Base-by-base conservation (phyloP, 1,284 basidiomycete species). In the Ceratobasidium papillatum region DNA sequence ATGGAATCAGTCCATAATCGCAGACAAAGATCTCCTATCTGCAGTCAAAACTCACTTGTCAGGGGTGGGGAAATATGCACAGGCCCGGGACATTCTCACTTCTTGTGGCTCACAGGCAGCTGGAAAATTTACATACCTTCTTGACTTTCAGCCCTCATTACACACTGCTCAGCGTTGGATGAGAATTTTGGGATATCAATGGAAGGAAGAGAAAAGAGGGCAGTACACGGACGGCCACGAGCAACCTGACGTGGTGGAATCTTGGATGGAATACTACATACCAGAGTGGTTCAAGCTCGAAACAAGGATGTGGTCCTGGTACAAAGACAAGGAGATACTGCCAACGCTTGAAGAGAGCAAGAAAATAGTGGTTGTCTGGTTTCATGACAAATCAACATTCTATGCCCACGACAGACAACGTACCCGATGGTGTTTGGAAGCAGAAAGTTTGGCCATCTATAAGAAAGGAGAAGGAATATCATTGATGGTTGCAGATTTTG, bases 401-500 rank as follows among this genome's bases (percentile, higher is more conserved):
- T 82, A 82, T 78, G 81, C 78, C 25, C 82, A 83, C 78, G 83
- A 86, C 69, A 78, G 78, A 0, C 52, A 78, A 81, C 80, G 32
- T 77, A n/a, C n/a, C n/a, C n/a, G n/a, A n/a, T n/a, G n/a, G 45
- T 0, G n/a, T 74, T 0, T 85, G 84, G 84, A 75, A 79, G 9
- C 78, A 82, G 52, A 54, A 30, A 49, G 74, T 19, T 76, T 81
- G 0, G 79, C 74, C 62, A 82, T 83, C 17, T 79, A 82, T 51
- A 65, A 77, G 25, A 86, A 86, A 76, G 83, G 83, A 0, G 81
- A 84, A 47, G 82, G 84, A 0, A 43, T 65, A 19, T 84, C 82
- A 7, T 58, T 84, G n/a, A 87, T 87, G 85, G 80, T 85, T n/a
- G 80, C 83, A 0, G 81, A 86, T 59, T 85, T 85, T 72, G 77